Evolutionary conservation across 2,329 filamentous ascomycete species (phyloP).

Genomic region (Escovopsis sp.): DNA sequence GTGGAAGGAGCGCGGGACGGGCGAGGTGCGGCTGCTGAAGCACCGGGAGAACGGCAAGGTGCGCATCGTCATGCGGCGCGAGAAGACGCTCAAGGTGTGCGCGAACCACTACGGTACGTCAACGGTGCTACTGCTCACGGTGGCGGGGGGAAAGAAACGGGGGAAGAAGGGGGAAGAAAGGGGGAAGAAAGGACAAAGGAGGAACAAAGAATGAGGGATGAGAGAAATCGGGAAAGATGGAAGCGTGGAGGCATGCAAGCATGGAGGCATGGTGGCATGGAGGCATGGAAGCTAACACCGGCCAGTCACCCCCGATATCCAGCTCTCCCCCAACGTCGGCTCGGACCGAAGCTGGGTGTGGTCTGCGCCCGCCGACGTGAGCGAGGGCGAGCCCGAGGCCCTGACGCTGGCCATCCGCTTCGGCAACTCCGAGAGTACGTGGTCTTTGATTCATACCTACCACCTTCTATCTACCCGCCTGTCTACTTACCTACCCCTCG

Average conservation of each 20-base stretch:
- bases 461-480: slow-evolving; percentile 4
- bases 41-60: slow-evolving; percentile 99
- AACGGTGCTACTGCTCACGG: too few relatives aligned
- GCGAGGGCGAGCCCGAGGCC: slow-evolving; percentile 92
- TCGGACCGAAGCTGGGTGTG: slow-evolving; percentile 98
- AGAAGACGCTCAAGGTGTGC: slow-evolving; percentile 99
- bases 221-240: too few relatives aligned
- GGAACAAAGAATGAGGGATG: too few relatives aligned
- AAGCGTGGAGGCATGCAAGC: too few relatives aligned
- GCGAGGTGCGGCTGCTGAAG: slow-evolving; percentile 90
- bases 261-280: too few relatives aligned
- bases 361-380: slow-evolving; percentile 95
- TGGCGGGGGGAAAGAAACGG: too few relatives aligned
- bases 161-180: too few relatives aligned
- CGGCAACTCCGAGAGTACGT: slow-evolving; percentile 89
- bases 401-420: slow-evolving; percentile 94
- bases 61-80: slow-evolving; percentile 91
- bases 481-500: too few relatives aligned
- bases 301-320: slow-evolving; percentile 97
- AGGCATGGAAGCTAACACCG: too few relatives aligned
- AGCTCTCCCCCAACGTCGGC: slow-evolving; percentile 93
- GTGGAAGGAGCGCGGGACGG: slow-evolving; percentile 98
- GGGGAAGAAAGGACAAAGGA: too few relatives aligned
- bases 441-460: neutral
- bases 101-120: slow-evolving; percentile 95